Evolutionary conservation across 108 stramenopile species (phyloP).

Genomic region (Cylindrotheca fusiformis): DNA sequence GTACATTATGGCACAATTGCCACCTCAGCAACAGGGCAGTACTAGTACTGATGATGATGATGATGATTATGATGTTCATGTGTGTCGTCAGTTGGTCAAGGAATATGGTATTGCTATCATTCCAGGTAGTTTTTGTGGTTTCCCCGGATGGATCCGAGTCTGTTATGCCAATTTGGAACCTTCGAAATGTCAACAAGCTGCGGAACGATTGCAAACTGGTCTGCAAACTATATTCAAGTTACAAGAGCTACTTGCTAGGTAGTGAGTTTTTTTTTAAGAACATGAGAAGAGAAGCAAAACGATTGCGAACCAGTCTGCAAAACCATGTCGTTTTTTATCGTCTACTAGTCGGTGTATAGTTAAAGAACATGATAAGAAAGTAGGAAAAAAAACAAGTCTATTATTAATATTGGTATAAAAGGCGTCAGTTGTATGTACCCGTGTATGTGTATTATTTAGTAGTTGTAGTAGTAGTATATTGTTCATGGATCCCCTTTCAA

Average conservation of each 20-base stretch:
- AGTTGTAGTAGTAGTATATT: too few relatives aligned
- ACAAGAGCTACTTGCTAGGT: not conserved
- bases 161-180: slow-evolving; percentile 84
- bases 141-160: slow-evolving; percentile 82
- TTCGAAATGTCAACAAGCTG: slow-evolving; percentile 54
- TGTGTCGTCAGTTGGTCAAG: slow-evolving; percentile 71
- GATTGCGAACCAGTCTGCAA: too few relatives aligned
- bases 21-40: slow-evolving; percentile 8
- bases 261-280: too few relatives aligned
- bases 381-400: too few relatives aligned
- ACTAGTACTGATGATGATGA: slow-evolving; percentile 4
- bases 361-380: too few relatives aligned
- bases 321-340: too few relatives aligned
- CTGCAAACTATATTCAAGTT: slow-evolving; percentile 9
- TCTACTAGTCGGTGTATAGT: too few relatives aligned
- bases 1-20: slow-evolving; percentile 91
- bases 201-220: slow-evolving; percentile 48
- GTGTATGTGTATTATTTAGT: too few relatives aligned
- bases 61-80: slow-evolving; percentile 53
- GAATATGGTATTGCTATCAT: slow-evolving; percentile 86
- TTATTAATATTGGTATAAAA: too few relatives aligned
- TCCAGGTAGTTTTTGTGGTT: slow-evolving; percentile 86
- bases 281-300: too few relatives aligned
- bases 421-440: too few relatives aligned
- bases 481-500: too few relatives aligned